Base-by-base conservation (phyloP, 495 filamentous ascomycete genomes). In the Aspergillus bridgeri region DNA sequence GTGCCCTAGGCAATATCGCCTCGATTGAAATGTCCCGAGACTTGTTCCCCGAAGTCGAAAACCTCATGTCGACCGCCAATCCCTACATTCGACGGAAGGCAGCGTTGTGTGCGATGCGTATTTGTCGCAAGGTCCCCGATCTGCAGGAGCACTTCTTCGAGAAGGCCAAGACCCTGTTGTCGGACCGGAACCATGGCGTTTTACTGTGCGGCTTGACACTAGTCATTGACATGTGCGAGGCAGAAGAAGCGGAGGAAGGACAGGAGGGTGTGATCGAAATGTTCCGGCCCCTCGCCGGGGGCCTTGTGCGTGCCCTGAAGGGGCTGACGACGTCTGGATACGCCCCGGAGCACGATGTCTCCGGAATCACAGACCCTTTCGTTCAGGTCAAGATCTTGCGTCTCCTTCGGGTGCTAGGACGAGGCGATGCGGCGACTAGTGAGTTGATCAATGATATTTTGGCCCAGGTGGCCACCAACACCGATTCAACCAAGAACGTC, bases 21-120 rank as follows among this genome's bases (percentile, higher is more conserved):
- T 96, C 92, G 8, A 79, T 96, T 64, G 94, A 98, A 70, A 98
- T 98, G 94, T 94, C 93, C n/a, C 83, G 94, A 75, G 94, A 98
- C 74, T 79, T 98, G 20, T 98, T 98, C 74, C 80, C 89, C 61
- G 92, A 98, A 80, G 88, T 98, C 62, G 95, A 98, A 75, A 86
- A 77, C 43, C 84, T 98, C 19, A 76, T 97, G 54, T 90, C 91
- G 13, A 96, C 90, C 25, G 87, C 91, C 38, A 98, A 98, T 70
- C 93, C 94, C 11, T 98, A 98, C 64, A 96, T 98, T 66, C 86
- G 93, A 50, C 85, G 94, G 50, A 98, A 98, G 80, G 94, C 95
- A 33, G 95, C 94, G 6, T 82, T 98, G n/a, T 98, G 94, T 72
- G 94, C 94, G n/a, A 98, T 98, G 95, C 83, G 95, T 42, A 96